Percentiles rank a stretch among this genome's conserved stretches.
Conservation (phyloP, 257 asterid species). For the Salvia miltiorrhiza region DNA sequence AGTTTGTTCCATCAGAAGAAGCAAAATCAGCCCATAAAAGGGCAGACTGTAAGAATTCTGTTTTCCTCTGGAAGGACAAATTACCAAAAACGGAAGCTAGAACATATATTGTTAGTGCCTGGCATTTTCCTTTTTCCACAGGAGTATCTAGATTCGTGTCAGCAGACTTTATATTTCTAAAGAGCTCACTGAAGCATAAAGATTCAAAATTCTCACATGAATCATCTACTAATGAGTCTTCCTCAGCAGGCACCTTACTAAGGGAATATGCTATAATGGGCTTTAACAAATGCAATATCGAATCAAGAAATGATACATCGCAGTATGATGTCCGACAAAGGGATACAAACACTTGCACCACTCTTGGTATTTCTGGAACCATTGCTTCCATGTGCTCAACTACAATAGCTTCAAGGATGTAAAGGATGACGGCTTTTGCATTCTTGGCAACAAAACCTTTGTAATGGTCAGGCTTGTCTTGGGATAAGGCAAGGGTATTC, state of each 20-base stretch:
- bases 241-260: constrained; percentile 61
- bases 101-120: constrained; percentile 67
- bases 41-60: constrained; percentile 52
- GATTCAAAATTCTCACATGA: constrained; percentile 71
- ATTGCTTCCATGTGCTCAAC: constrained; percentile 88
- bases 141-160: constrained; percentile 32
- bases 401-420: constrained; percentile 85
- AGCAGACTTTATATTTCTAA: constrained; percentile 37
- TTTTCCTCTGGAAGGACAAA: constrained; percentile 58
- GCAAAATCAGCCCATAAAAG: constrained; percentile 70
- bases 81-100: constrained; percentile 73
- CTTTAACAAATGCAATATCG: constrained; percentile 63
- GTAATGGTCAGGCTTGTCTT: constrained; percentile 38
- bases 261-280: constrained; percentile 80
- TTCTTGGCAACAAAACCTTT: constrained; percentile 90
- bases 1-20: constrained; percentile 44
- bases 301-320: constrained; percentile 81
- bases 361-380: constrained; percentile 81
- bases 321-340: constrained; percentile 68
- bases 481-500: constrained; percentile 29
- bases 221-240: constrained; percentile 42
- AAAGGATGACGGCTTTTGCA: constrained; percentile 83
- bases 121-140: constrained; percentile 42
- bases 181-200: constrained; percentile 80
- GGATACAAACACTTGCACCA: constrained; percentile 74